phyloP scores from a whole-genome alignment of 208 protist genomes.

The Trypanosoma caninum region DNA sequence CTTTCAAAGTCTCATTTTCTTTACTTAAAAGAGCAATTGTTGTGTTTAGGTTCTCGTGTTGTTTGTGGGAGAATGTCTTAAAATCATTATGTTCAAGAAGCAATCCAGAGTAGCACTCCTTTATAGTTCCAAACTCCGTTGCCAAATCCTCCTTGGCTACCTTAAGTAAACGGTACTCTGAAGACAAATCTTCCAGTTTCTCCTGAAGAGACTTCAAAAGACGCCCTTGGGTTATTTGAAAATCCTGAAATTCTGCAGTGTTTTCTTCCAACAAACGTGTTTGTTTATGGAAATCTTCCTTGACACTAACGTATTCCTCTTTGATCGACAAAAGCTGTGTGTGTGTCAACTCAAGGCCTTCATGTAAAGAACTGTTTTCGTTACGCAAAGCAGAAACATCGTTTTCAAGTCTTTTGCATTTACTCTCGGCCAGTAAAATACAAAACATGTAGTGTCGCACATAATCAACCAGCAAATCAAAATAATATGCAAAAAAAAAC shows the following conservation, averaged over 20 bases:
- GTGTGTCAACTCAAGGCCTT: not conserved
- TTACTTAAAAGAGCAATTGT: constrained; percentile 5
- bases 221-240: constrained; percentile 2
- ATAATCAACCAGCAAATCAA: not conserved
- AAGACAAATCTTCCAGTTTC: constrained; percentile 3
- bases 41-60: constrained; percentile 24
- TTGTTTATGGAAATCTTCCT: constrained; percentile 1
- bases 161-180: not conserved
- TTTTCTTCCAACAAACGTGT: constrained; percentile 12
- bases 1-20: constrained; percentile 8
- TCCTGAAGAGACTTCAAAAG: constrained; percentile 11
- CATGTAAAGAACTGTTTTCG: constrained; percentile 17
- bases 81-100: constrained; percentile 55
- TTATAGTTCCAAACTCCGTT: constrained; percentile 43
- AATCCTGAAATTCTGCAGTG: constrained; percentile 21
- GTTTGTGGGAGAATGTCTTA: constrained; percentile 2
- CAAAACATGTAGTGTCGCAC: not conserved
- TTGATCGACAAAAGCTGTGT: not conserved
- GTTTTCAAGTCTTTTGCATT: constrained; percentile 17
- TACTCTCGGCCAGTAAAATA: constrained; percentile 11
- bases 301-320: constrained; percentile 3
- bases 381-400: constrained; percentile 19
- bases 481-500: not conserved
- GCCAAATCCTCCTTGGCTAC: constrained; percentile 33
- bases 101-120: constrained; percentile 59